Conservation (phyloP, 441 rosid species). For the Daphne laureola region DNA sequence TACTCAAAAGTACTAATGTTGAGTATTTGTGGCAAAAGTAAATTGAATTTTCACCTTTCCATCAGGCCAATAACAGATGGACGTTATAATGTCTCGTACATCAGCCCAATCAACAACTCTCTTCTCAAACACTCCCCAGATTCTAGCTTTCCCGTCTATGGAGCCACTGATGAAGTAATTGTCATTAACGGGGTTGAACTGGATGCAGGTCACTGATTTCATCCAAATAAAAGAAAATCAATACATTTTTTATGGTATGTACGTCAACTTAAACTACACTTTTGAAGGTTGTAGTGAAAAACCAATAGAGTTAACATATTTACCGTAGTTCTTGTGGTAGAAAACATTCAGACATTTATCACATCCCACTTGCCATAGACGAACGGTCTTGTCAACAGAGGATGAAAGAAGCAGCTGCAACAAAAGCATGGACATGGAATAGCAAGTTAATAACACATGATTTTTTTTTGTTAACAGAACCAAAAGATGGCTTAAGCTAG, state of each 20-base stretch:
- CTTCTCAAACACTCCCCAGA: constrained; percentile 62
- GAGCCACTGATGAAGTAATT: constrained; percentile 82
- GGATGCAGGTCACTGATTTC: constrained; percentile 77
- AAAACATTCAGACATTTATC: constrained; percentile 45
- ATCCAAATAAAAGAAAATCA: constrained; percentile 5
- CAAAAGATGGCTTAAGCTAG: background rate
- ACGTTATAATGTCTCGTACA: constrained; percentile 53
- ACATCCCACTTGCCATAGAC: constrained; percentile 63
- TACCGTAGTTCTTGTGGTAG: constrained; percentile 60
- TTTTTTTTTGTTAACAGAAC: constrained; percentile 3
- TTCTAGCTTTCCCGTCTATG: constrained; percentile 88
- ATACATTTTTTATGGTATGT: constrained; percentile 8
- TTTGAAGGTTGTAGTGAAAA: background rate
- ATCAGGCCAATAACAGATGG: constrained; percentile 63
- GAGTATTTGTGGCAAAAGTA: background rate
- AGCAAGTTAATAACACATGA: background rate
- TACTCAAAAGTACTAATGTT: background rate
- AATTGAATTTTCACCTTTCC: constrained; percentile 43
- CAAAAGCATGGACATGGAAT: background rate
- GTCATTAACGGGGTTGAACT: constrained; percentile 67
- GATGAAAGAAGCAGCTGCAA: constrained; percentile 74
- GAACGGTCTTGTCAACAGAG: constrained; percentile 73
- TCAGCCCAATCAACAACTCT: constrained; percentile 80
- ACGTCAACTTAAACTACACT: too few relatives aligned
- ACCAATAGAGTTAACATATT: background rate